phyloP scores from a whole-genome alignment of 768 basidiomycete genomes.

The Termitomyces sp. region DNA sequence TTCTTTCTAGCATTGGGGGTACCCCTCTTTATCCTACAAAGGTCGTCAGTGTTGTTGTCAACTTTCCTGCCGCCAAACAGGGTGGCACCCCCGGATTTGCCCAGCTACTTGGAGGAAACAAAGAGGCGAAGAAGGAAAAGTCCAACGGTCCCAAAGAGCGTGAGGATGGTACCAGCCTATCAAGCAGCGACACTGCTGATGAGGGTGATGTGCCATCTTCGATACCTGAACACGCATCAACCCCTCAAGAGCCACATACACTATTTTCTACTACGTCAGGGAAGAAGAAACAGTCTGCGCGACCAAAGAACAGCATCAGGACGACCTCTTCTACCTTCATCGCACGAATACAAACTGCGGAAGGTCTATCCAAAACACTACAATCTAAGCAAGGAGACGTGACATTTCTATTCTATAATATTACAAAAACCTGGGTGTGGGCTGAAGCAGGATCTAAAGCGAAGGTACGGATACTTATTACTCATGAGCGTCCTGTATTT shows the following conservation, averaged over 20 bases:
- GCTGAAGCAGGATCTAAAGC: constrained; percentile 80
- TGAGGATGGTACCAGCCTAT: constrained; percentile 70
- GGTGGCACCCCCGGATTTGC: constrained; percentile 59
- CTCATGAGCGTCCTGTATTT: neutral
- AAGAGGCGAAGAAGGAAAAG: constrained; percentile 61
- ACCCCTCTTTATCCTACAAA: constrained; percentile 52
- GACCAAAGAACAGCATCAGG: constrained; percentile 89
- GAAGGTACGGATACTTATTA: constrained; percentile 50
- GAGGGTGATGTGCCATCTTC: constrained; percentile 42
- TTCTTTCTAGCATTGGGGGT: constrained; percentile 34
- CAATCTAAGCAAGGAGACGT: constrained; percentile 81
- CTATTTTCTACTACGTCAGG: constrained; percentile 53
- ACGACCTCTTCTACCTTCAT: constrained; percentile 93
- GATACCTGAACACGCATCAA: constrained; percentile 38
- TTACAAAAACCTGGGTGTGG: constrained; percentile 83
- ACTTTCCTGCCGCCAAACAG: constrained; percentile 56
- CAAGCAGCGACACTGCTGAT: constrained; percentile 79
- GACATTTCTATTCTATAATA: constrained; percentile 85
- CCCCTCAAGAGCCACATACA: constrained; percentile 36
- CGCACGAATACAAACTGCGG: constrained; percentile 76
- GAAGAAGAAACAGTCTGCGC: constrained; percentile 60
- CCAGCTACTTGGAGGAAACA: constrained; percentile 65
- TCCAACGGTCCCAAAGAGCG: constrained; percentile 37
- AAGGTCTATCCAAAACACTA: constrained; percentile 69
- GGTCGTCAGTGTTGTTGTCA: constrained; percentile 58